Conservation (phyloP, 2,329 filamentous ascomycete genomes). For the Orbilia blumenaviensis region DNA sequence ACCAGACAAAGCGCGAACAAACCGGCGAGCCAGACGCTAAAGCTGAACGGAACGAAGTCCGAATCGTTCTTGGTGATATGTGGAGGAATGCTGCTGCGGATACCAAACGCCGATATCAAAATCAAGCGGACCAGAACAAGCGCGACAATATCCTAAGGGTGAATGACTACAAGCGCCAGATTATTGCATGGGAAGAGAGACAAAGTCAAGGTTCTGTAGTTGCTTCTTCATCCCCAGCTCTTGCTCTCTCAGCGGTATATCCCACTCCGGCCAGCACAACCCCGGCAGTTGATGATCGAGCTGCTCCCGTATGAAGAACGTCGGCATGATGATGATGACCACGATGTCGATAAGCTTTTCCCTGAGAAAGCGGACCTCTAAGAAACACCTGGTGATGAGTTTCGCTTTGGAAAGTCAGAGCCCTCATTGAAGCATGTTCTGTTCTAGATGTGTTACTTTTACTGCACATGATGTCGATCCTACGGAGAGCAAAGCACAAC, state of each 20-base stretch:
- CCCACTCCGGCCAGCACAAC: neutral
- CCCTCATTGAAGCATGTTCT: too few species aligned
- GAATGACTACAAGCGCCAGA: slow-evolving; percentile 67
- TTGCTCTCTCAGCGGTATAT: neutral
- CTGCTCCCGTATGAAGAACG: neutral
- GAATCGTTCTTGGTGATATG: slow-evolving; percentile 84
- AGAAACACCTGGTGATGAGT: too few species aligned
- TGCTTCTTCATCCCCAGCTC: neutral
- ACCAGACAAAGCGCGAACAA: slow-evolving; percentile 72
- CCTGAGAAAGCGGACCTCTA: neutral
- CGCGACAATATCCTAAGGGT: slow-evolving; percentile 69
- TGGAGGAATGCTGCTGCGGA: slow-evolving; percentile 81
- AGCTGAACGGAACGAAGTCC: slow-evolving; percentile 75
- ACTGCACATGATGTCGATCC: too few species aligned
- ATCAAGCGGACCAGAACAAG: slow-evolving; percentile 77
- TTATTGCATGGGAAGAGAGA: neutral
- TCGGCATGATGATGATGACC: neutral
- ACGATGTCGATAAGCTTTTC: neutral
- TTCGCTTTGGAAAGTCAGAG: too few species aligned
- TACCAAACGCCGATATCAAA: slow-evolving; percentile 78
- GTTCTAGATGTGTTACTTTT: neutral
- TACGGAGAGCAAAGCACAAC: too few species aligned
- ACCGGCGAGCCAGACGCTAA: slow-evolving; percentile 75
- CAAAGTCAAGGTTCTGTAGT: neutral
- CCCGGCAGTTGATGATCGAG: neutral